Conservation (phyloP, 352 stramenopile species). For the Globisporangium splendens region DNA sequence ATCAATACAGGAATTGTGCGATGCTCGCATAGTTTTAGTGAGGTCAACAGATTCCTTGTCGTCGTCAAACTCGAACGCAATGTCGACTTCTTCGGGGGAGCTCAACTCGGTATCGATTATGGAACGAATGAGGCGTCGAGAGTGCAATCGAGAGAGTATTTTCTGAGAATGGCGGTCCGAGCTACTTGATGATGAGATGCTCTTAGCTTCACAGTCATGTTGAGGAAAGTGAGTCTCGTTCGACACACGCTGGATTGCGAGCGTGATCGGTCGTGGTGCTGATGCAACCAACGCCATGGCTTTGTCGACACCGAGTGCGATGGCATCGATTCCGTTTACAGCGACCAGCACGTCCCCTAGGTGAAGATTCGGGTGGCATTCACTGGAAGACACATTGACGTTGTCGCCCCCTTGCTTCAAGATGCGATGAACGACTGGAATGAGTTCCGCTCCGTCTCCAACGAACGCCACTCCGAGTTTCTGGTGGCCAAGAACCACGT, state of each 20-base stretch:
- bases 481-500: conserved; percentile 29
- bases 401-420: neutral
- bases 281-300: conserved; percentile 34
- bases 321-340: conserved; percentile 50
- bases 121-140: neutral
- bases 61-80: conserved; percentile 1
- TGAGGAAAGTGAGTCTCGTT: conserved; percentile 6
- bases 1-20: too few relatives aligned
- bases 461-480: conserved; percentile 47
- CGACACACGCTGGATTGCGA: conserved; percentile 51
- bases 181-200: too few relatives aligned
- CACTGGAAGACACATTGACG: neutral
- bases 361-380: conserved; percentile 6
- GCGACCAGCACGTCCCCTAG: conserved; percentile 51
- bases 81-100: neutral
- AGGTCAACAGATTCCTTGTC: neutral
- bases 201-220: too few relatives aligned
- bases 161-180: neutral
- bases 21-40: neutral
- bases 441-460: conserved; percentile 32
- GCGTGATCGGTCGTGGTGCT: conserved; percentile 29
- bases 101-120: conserved; percentile 7
- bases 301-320: conserved; percentile 33
- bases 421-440: conserved; percentile 50
- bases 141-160: neutral